These are phyloP conservation scores for Botrytis fabae DNA, from an alignment of 2,329 filamentous ascomycete genomes.

Conservation along the genomic window DNA sequence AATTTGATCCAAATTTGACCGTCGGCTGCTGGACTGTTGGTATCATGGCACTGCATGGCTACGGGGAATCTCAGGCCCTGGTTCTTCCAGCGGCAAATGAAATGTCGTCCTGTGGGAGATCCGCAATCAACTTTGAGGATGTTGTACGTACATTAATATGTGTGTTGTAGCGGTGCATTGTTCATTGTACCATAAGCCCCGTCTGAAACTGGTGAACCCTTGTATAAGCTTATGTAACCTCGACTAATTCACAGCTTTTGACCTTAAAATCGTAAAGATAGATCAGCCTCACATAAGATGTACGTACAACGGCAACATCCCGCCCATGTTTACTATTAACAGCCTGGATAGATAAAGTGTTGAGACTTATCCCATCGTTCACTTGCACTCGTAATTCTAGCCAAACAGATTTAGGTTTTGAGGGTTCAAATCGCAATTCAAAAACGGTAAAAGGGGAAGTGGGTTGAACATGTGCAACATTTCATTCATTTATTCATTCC, in stretches of 20 bases:
- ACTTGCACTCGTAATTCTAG: background rate
- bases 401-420: background rate
- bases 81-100: background rate
- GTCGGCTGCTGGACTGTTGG: background rate
- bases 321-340: background rate
- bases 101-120: background rate
- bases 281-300: background rate
- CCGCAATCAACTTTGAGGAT: background rate
- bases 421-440: background rate
- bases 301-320: background rate
- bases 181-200: background rate
- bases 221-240: background rate
- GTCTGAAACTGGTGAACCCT: background rate
- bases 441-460: background rate
- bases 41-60: background rate
- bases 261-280: slow-evolving; percentile 1
- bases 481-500: background rate
- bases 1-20: background rate
- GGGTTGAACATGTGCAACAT: background rate
- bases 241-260: background rate
- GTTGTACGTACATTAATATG: slow-evolving; percentile 7
- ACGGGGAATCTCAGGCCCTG: background rate
- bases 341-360: background rate
- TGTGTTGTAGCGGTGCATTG: background rate
- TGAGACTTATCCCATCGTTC: background rate